These are phyloP conservation scores for Saccharomycopsis selenospora DNA, from an alignment of 805 yeast genomes.

Conservation along the genomic window DNA sequence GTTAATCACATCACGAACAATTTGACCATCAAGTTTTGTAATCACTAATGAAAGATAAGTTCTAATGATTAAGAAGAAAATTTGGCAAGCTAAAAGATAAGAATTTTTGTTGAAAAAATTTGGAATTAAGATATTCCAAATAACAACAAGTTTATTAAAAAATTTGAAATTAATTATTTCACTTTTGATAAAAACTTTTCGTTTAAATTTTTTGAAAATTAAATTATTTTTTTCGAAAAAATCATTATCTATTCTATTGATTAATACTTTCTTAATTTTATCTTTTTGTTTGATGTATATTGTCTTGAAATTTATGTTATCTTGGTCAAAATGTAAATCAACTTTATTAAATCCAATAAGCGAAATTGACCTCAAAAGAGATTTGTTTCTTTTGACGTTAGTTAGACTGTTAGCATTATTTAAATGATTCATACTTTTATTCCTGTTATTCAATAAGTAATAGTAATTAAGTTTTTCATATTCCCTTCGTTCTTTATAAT, in stretches of 20 bases:
- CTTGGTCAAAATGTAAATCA: slow-evolving; percentile 4
- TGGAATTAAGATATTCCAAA: slow-evolving; percentile 82
- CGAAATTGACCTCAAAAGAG: slow-evolving; percentile 17
- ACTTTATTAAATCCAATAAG: slow-evolving; percentile 17
- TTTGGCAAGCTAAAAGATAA: slow-evolving; percentile 57
- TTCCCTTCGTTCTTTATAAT: slow-evolving; percentile 15
- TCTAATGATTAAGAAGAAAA: slow-evolving; percentile 66
- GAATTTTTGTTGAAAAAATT: slow-evolving; percentile 60
- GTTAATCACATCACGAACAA: slow-evolving; percentile 80
- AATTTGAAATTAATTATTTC: slow-evolving; percentile 48
- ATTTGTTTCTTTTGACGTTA: slow-evolving; percentile 11
- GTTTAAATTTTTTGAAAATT: slow-evolving; percentile 18
- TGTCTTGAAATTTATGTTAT: slow-evolving; percentile 17
- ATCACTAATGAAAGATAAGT: slow-evolving; percentile 83
- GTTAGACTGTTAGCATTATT: background rate
- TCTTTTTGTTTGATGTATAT: slow-evolving; percentile 17
- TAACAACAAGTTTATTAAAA: slow-evolving; percentile 61
- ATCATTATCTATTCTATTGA: slow-evolving; percentile 19
- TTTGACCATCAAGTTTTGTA: slow-evolving; percentile 86
- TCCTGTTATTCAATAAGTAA: slow-evolving; percentile 13
- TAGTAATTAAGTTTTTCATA: slow-evolving; percentile 16
- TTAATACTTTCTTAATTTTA: slow-evolving; percentile 17
- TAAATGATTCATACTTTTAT: background rate
- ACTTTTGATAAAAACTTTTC: slow-evolving; percentile 1
- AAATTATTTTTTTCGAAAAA: slow-evolving; percentile 15